Base-by-base conservation (phyloP, 768 basidiomycete genomes). In the Fomitopsis pulvina region DNA sequence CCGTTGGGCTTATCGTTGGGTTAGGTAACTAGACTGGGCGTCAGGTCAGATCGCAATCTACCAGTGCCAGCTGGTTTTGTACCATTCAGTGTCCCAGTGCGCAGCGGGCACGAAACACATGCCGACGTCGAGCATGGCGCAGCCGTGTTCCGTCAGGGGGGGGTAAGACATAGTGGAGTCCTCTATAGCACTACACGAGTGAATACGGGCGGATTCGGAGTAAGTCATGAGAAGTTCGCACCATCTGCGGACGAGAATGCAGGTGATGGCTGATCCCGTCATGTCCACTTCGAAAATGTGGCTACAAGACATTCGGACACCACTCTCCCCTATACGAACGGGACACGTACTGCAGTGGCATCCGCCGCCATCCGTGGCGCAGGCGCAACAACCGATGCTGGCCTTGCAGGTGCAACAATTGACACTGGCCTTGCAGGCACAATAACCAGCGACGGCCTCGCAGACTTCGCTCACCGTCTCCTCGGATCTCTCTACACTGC, bases 41-140 rank as follows among this genome's bases (percentile, higher is more conserved):
- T n/a, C n/a, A n/a, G n/a, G n/a, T n/a, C n/a, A n/a, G n/a, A n/a
- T n/a, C n/a, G n/a, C n/a, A n/a, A n/a, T n/a, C n/a, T n/a, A n/a
- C n/a, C n/a, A n/a, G n/a, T n/a, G n/a, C n/a, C n/a, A n/a, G n/a
- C n/a, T n/a, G n/a, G n/a, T 53, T 29, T 63, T 51, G 55, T 76
- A 78, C 75, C 74, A 77, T 1, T 68, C 57, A 4, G 60, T 57
- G 43, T 66, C 52, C 77, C 75, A 77, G 43, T 60, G 61, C 0
- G 69, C 68, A 20, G 63, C 60, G 2, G 73, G 70, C 18, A 63
- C 53, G 57, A 77, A 76, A 58, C 69, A 77, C 38, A 66, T 59
- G 12, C 70, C 74, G 4, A 77, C 63, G 57, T 77, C 76, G 38
- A 67, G 64, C 2, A 74, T 69, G 5, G 59, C 49, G n/a, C 64